phyloP scores from a whole-genome alignment of 73 alveolate species.

The Paramecium primaurelia region DNA sequence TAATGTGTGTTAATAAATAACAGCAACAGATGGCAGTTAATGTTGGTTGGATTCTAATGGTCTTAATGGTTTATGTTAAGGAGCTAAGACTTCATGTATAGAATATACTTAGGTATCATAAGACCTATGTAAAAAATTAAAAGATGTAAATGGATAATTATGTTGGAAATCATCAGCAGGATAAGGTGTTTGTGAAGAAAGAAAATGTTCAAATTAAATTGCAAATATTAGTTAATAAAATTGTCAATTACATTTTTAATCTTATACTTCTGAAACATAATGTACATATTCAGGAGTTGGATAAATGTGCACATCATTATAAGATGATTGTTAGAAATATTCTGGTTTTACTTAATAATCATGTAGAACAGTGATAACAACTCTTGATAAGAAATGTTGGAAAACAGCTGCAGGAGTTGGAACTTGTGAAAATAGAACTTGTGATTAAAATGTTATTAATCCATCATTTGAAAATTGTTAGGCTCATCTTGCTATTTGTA shows the following conservation, averaged over 20 bases:
- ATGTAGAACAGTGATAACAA: neutral
- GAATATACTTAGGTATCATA: neutral
- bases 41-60: neutral
- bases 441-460: neutral
- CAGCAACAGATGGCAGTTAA: neutral
- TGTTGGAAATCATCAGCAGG: neutral
- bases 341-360: neutral
- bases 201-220: neutral
- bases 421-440: slow-evolving; percentile 11
- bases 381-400: neutral
- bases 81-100: neutral
- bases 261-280: neutral
- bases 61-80: neutral
- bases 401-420: neutral
- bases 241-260: neutral
- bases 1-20: neutral
- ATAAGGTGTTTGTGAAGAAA: neutral
- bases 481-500: neutral
- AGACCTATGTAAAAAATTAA: neutral
- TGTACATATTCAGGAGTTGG: neutral
- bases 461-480: neutral
- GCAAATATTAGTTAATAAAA: neutral
- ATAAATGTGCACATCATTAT: neutral
- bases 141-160: neutral
- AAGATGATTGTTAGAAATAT: neutral